phyloP scores from a whole-genome alignment of 163 green algal genomes.

The Coccomyxa subellipsoidea region DNA sequence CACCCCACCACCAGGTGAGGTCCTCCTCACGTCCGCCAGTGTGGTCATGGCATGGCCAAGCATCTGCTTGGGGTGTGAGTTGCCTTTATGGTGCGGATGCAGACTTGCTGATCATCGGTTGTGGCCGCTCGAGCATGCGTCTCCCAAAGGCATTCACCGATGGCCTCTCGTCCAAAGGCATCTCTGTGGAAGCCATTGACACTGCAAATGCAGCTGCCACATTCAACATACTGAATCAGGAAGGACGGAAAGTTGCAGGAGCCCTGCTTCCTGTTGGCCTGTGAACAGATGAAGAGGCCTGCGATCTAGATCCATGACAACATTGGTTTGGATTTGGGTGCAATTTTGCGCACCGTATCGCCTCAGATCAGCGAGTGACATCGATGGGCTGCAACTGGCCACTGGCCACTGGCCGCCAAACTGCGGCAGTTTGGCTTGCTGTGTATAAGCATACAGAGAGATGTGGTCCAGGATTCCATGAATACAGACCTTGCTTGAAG shows the following conservation, averaged over 20 bases:
- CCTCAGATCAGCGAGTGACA: no score
- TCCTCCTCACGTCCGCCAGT: neutral
- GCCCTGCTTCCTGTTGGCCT: neutral
- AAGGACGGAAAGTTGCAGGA: neutral
- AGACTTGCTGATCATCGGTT: neutral
- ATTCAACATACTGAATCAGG: slow-evolving; percentile 2
- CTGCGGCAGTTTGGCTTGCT: no score
- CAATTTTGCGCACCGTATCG: no score
- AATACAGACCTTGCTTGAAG: no score
- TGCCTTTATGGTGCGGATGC: neutral
- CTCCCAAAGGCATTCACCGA: neutral
- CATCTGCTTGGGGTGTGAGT: no score
- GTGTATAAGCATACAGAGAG: no score
- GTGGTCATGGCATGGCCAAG: neutral
- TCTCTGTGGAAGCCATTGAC: neutral
- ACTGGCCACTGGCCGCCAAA: no score
- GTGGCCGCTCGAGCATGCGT: neutral
- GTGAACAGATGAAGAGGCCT: neutral
- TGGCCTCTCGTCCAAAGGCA: neutral
- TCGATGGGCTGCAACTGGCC: no score
- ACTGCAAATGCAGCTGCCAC: slow-evolving; percentile 1
- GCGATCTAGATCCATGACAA: neutral
- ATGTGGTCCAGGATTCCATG: no score
- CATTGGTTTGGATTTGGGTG: no score
- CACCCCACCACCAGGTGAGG: neutral